phyloP scores from a whole-genome alignment of 225 moss, liverwort and hornwort genomes.

The Physcomitrellopsis africana region DNA sequence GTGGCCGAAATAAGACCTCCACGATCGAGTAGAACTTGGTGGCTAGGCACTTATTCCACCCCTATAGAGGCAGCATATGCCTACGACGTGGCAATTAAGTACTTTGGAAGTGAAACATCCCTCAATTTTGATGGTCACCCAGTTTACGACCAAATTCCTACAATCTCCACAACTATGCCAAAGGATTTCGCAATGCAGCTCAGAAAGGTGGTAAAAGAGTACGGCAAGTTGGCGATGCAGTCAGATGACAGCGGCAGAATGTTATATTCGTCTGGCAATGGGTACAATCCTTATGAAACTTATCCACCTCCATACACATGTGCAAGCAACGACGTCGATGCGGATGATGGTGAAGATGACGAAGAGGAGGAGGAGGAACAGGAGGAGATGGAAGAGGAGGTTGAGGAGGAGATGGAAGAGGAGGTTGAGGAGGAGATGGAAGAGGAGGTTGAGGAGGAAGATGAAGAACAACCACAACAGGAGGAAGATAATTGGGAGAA shows the following conservation, averaged over 20 bases:
- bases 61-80: conserved; percentile 40
- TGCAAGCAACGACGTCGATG: too few species aligned
- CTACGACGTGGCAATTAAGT: conserved; percentile 43
- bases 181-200: conserved; percentile 38
- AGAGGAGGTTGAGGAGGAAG: too few species aligned
- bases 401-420: too few species aligned
- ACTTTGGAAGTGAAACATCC: conserved; percentile 34
- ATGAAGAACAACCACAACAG: too few species aligned
- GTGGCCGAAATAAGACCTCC: conserved; percentile 45
- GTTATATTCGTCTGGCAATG: too few species aligned
- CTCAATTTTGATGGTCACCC: conserved; percentile 43
- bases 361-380: too few species aligned
- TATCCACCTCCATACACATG: too few species aligned
- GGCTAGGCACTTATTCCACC: conserved; percentile 42
- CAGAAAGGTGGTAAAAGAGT: conserved; percentile 39
- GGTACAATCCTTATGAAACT: too few species aligned
- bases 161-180: conserved; percentile 22
- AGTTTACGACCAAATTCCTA: conserved; percentile 30
- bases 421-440: too few species aligned
- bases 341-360: too few species aligned
- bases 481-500: too few species aligned
- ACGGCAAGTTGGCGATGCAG: conserved; percentile 32
- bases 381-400: too few species aligned
- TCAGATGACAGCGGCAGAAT: background rate
- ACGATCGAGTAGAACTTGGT: conserved; percentile 32